A percentile compares a stretch with the other conserved stretches of the same genome.
Conservation (phyloP, 1,284 basidiomycete genomes). For the Ceratobasidium sp. region DNA sequence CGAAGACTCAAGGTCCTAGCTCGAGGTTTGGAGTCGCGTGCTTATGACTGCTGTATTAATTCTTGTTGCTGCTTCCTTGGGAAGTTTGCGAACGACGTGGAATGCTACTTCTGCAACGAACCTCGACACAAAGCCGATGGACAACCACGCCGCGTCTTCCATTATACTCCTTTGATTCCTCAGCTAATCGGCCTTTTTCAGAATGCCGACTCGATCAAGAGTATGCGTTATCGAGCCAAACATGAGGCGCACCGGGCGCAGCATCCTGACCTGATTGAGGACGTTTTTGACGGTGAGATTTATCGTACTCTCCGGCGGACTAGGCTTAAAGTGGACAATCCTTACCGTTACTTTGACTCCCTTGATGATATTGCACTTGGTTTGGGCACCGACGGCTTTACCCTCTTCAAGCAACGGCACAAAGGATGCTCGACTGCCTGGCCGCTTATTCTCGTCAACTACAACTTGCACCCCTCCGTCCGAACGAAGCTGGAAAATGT, state of each 20-base stretch:
- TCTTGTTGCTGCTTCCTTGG: constrained; percentile 19
- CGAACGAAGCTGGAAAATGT: not conserved
- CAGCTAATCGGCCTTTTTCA: not conserved
- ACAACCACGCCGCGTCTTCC: not conserved
- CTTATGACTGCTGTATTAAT: constrained; percentile 12
- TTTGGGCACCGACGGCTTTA: not conserved
- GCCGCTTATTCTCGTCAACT: constrained; percentile 5
- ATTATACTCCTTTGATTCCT: not conserved
- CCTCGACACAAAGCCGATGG: not conserved
- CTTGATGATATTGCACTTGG: constrained; percentile 16
- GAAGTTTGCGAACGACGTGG: not conserved
- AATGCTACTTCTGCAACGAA: not conserved
- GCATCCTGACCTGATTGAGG: not conserved
- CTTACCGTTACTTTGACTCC: not conserved
- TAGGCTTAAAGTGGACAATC: not conserved
- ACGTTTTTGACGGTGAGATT: not conserved
- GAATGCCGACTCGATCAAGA: not conserved
- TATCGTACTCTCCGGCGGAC: not conserved
- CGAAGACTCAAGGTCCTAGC: constrained; percentile 21
- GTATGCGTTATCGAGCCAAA: not conserved
- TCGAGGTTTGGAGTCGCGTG: not conserved
- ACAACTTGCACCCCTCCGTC: not conserved
- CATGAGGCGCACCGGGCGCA: not conserved
- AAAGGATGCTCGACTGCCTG: not conserved
- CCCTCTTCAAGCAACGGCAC: not conserved